Base-by-base conservation (phyloP, 345 rosid genomes). In the Brassica rapa region DNA sequence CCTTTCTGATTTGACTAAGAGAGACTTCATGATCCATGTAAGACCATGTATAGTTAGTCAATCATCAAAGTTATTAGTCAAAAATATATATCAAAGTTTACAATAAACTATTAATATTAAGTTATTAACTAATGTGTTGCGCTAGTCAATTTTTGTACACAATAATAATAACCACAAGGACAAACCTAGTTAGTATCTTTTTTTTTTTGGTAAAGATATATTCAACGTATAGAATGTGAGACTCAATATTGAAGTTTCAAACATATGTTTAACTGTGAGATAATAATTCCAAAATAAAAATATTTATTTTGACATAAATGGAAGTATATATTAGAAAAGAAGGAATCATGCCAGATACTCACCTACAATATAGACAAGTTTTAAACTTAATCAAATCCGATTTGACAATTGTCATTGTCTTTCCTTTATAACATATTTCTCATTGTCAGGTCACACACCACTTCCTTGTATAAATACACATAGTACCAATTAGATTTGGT, bases 381-480 rank as follows among this genome's bases (percentile, higher is more conserved):
- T 8, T 30, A n/a, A 46, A 78, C n/a, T 30, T 39, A 15, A 78
- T 65, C 72, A 72, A 71, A 66, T 65, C 33, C 66, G 55, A 72
- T 72, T 71, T 78, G 70, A 79, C 82, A 66, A 24, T 61, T 67
- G 78, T 73, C 78, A 49, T 43, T 68, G 25, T 60, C 69, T 32
- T 68, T 24, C 12, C 25, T 46, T 49, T 16, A 67, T 61, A 61
- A 79, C 63, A 79, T 72, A 68, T 30, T 72, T 79, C 57, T 46
- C 72, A 30, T 32, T 59, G 55, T 30, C 29, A 30, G 53, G 49
- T 46, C 73, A 66, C 51, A 66, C 43, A 79, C 74, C 65, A 79
- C 66, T 79, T 61, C 35, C 43, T 60, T 67, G 37, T 79, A 73
- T 79, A 79, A 79, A 73, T 68, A 79, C 73, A 46, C 69, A 72